Percentiles rank a stretch among this genome's conserved stretches.
phyloP scores from a whole-genome alignment of 441 rosid species.

The Populus tomentosa region DNA sequence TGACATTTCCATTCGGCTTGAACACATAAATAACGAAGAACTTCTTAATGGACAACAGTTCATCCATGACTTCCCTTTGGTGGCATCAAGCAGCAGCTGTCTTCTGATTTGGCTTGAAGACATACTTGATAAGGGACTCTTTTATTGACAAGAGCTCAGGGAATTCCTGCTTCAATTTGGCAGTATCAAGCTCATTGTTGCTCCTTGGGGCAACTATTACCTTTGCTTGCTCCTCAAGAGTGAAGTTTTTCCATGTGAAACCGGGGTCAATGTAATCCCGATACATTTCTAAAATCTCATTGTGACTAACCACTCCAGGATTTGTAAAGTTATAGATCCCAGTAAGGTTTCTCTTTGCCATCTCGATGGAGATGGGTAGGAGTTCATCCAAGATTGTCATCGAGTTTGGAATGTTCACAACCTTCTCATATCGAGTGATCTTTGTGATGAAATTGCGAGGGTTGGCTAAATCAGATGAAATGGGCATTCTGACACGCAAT shows the following conservation, averaged over 20 bases:
- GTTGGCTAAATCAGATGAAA: slow-evolving; percentile 69
- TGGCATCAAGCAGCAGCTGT: slow-evolving; percentile 25
- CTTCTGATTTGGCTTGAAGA: slow-evolving; percentile 77
- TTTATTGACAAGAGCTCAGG: slow-evolving; percentile 78
- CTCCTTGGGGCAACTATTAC: slow-evolving; percentile 89
- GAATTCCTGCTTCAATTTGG: slow-evolving; percentile 71
- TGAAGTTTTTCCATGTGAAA: slow-evolving; percentile 83
- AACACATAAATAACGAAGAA: slow-evolving; percentile 13
- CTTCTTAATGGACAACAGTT: slow-evolving; percentile 17
- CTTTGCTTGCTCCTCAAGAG: slow-evolving; percentile 83
- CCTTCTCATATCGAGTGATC: slow-evolving; percentile 78
- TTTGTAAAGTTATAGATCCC: slow-evolving; percentile 91
- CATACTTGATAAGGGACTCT: slow-evolving; percentile 73
- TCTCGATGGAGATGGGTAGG: slow-evolving; percentile 79
- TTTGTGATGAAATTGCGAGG: slow-evolving; percentile 92
- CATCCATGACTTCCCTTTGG: neutral
- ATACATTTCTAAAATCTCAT: slow-evolving; percentile 86
- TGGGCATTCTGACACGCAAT: slow-evolving; percentile 85
- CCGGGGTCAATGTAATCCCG: slow-evolving; percentile 53
- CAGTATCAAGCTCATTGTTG: slow-evolving; percentile 83
- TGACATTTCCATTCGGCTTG: neutral
- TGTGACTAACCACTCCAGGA: slow-evolving; percentile 88
- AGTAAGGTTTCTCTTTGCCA: slow-evolving; percentile 92
- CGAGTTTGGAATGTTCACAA: slow-evolving; percentile 85
- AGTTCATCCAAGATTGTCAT: slow-evolving; percentile 92